Evolutionary conservation across 225 moss, liverwort and hornwort species (phyloP).

Genomic region (Asterella californica): DNA sequence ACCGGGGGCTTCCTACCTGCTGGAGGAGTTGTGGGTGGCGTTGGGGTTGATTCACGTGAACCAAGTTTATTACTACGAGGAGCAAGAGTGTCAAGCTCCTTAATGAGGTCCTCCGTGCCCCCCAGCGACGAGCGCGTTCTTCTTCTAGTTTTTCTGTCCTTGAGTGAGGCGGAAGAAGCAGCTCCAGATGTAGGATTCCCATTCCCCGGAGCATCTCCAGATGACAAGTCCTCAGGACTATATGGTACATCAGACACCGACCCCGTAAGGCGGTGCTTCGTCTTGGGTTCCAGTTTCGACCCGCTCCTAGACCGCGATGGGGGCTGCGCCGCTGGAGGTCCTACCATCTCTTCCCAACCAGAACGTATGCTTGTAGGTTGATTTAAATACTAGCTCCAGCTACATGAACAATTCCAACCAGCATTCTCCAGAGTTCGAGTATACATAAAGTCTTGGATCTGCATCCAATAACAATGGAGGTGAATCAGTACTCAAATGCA

Average conservation of each 20-base stretch:
- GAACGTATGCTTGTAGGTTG: not conserved
- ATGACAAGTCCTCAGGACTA: conserved; percentile 25
- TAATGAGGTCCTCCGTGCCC: conserved; percentile 40
- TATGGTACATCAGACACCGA: conserved; percentile 28
- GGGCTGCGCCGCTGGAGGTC: conserved; percentile 24
- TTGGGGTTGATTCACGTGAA: not conserved
- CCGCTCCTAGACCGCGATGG: conserved; percentile 25
- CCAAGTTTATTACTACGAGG: conserved; percentile 1
- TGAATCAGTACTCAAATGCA: not conserved
- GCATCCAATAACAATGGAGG: not conserved
- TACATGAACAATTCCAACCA: not conserved
- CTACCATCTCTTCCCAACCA: conserved; percentile 22
- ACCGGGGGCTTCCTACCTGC: not conserved
- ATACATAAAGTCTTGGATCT: conserved; percentile 10
- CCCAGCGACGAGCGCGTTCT: conserved; percentile 47
- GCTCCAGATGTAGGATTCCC: not conserved
- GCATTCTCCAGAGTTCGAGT: not conserved
- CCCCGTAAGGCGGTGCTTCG: conserved; percentile 33
- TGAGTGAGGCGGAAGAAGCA: conserved; percentile 19
- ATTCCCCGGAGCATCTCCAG: conserved; percentile 2
- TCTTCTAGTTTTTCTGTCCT: conserved; percentile 26
- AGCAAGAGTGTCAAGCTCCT: conserved; percentile 38
- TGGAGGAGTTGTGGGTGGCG: not conserved
- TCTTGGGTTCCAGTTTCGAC: conserved; percentile 12
- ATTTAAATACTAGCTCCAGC: not conserved